These are phyloP conservation scores for Phytophthora hybrid DNA, from an alignment of 352 stramenopile species.

Conservation along the genomic window DNA sequence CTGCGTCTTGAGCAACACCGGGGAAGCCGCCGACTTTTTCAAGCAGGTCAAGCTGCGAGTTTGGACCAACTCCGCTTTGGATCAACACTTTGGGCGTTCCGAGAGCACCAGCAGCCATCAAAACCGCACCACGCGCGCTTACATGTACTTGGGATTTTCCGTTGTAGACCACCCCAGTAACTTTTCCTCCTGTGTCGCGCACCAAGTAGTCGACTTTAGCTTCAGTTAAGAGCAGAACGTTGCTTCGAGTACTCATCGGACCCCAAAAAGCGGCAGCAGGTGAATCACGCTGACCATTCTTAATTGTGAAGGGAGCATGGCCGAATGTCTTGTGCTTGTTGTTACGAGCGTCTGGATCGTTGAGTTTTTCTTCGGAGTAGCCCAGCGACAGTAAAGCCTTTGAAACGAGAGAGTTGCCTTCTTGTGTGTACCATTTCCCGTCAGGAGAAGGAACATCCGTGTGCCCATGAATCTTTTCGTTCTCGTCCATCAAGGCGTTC, in stretches of 20 bases:
- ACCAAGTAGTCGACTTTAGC: constrained; percentile 58
- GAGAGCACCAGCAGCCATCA: constrained; percentile 76
- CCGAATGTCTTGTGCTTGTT: constrained; percentile 59
- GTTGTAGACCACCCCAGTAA: constrained; percentile 59
- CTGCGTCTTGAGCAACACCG: constrained; percentile 37
- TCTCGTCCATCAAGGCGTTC: constrained; percentile 64
- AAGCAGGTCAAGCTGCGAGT: constrained; percentile 57
- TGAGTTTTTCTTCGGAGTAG: constrained; percentile 49
- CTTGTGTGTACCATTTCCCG: constrained; percentile 61
- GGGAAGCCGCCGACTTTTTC: constrained; percentile 36
- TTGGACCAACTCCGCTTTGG: constrained; percentile 73
- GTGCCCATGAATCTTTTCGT: constrained; percentile 50
- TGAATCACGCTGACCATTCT: constrained; percentile 59
- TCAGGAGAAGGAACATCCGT: constrained; percentile 63
- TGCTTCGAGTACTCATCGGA: constrained; percentile 49
- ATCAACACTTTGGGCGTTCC: constrained; percentile 84
- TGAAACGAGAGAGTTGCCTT: constrained; percentile 59
- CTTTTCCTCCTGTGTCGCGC: constrained; percentile 43
- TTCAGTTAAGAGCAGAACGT: constrained; percentile 55
- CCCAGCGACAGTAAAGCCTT: constrained; percentile 41
- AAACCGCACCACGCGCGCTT: constrained; percentile 54
- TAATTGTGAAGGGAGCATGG: constrained; percentile 61
- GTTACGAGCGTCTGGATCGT: constrained; percentile 52
- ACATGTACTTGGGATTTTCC: constrained; percentile 38
- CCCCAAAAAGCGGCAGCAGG: constrained; percentile 60